Evolutionary conservation across 164 flowering plant species (phyloP), one percentile per base, ranked within the genome.

Genomic region (Vitis labrusca): DNA sequence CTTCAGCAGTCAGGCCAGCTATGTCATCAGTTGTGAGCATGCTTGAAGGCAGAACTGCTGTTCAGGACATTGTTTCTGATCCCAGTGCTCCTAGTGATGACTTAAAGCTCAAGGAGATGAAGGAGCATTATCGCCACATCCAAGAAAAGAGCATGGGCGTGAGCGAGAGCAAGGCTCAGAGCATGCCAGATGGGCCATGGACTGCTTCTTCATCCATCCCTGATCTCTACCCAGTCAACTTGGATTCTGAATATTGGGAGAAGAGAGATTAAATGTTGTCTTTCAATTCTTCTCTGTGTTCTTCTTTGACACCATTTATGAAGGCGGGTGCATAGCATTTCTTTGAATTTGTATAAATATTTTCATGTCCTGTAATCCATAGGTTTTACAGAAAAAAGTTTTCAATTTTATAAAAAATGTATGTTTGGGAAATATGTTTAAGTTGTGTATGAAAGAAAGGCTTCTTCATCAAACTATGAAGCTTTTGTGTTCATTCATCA

Each of bases 21-120:
- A 88, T 88, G 91, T 85, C 91, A 29, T 37, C 79, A 3, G 91
- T 84, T 63, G 85, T 84, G 17, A 83, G 85, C 80, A 84, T 88
- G 86, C 89, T 82, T 10, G 88, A 84, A 77, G 91, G 89, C 19
- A 77, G 57, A 54, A 53, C 61, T 27, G 58, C 37, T 59, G 70
- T 79, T 30, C 60, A 32, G 23, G 79, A 73, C 3, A n/a, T 74
- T 1, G 61, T 50, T 51, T 15, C 68, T 0, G 76, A 73, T 44
- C 12, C 77, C 14, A 47, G 62, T 59, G 50, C 30, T 17, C 29
- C 76, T 1, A 59, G 2, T 8, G 63, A 78, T 13, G 72, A 72
- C 50, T 15, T 44, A 68, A 73, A 48, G n/a, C 15, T 13, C 14
- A 59, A 55, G 64, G 73, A 60, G 15, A 66, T 68, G 53, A 59